Base-by-base conservation (phyloP, 106 monocot species). In the Ottelia alismoides region DNA sequence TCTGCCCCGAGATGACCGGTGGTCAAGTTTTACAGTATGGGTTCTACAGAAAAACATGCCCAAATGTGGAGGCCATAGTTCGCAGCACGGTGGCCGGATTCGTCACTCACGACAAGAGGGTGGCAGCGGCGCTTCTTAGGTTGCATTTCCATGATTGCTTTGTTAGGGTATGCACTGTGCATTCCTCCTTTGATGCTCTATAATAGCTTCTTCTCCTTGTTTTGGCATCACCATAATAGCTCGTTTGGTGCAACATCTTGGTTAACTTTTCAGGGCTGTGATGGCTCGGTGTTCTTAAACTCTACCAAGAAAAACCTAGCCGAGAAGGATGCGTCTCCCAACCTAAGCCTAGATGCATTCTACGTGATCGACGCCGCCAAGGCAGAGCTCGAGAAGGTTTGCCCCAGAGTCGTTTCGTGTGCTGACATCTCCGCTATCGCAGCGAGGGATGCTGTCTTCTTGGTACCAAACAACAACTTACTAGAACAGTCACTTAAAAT, bases 201-300 rank as follows among this genome's bases (percentile, higher is more conserved):
- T n/a, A n/a, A n/a, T n/a, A n/a, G n/a, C n/a, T n/a, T n/a, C n/a
- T n/a, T n/a, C n/a, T n/a, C n/a, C n/a, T n/a, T n/a, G n/a, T n/a
- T n/a, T n/a, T n/a, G n/a, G n/a, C n/a, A n/a, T n/a, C n/a, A n/a
- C n/a, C n/a, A n/a, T n/a, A n/a, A n/a, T n/a, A n/a, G n/a, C n/a
- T n/a, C n/a, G n/a, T n/a, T n/a, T n/a, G n/a, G n/a, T n/a, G n/a
- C n/a, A n/a, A n/a, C n/a, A n/a, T n/a, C n/a, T n/a, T n/a, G n/a
- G n/a, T n/a, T n/a, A n/a, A n/a, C n/a, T 22, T 9, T n/a, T 20
- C 27, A 84, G 83, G 83, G 83, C 0, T 84, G 83, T 18, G 83
- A 84, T 53, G 83, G 65, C 2, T 84, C 83, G 14, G 69, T 78
- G 9, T 67, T 84, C 0, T 45, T 84, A 0, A 74, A 78, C 57